Base-by-base conservation (phyloP, 768 basidiomycete genomes). In the Saitozyma podzolica region DNA sequence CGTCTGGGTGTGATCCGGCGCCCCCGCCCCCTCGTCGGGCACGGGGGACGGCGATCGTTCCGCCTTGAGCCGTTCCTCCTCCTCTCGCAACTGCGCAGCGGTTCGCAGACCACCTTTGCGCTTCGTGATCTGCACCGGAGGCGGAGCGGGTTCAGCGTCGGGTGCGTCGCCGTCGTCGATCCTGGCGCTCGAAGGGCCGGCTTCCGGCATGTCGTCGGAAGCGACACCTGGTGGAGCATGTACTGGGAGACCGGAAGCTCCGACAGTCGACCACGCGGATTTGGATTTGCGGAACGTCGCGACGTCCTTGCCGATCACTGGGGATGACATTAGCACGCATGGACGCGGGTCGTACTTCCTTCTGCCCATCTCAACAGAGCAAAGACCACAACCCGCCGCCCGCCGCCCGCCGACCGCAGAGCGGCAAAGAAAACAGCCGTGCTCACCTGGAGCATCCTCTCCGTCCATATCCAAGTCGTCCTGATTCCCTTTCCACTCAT, bases 21-120 rank as follows among this genome's bases (percentile, higher is more conserved):
- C 17, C 13, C 50, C 59, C 16, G 56, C 69, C n/a, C 50, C 41
- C 47, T 48, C 53, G 9, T 43, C 59, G 5, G 67, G 63, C 4
- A 57, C 62, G 6, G 73, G 68, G 0, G 73, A 68, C 2, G 70
- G 67, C 50, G 60, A 51, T 11, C 63, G 58, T 9, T 54, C 67
- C 2, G 76, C 66, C 16, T 83, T 64, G 85, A 78, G 55, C 82
- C 83, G 77, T 85, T 88, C 74, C 50, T 64, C 66, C 29, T 81
- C 83, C 84, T 87, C 75, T 11, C 68, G 67, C 17, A 95, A 81
- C 71, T 93, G 86, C 10, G 86, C 85, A 0, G 89, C 84, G 9
- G 87, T 87, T 58, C 94, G 84, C 9, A 98, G 81, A 9, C 94
- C 94, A 17, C 92, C 93, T 51, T 80, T 64, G 11, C 73, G 58